Evolutionary conservation across 1,284 basidiomycete species (phyloP), one percentile per base, ranked within the genome.

Genomic region (Rhizopogon hawkerae): DNA sequence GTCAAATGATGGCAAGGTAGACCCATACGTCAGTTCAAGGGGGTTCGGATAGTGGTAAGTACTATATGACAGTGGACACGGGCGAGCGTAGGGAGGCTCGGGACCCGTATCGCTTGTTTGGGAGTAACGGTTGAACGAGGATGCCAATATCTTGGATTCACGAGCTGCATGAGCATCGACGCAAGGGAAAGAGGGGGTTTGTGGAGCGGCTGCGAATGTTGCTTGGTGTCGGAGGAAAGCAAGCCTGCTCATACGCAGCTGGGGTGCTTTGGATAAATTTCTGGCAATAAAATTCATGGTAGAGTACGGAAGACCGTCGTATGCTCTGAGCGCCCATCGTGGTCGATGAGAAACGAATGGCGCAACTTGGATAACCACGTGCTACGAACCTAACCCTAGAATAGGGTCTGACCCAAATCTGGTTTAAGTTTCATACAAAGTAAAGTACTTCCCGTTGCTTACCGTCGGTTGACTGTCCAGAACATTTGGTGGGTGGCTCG

Each of bases 1-100:
- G 55, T 91, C 80, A 59, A 92, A 91, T 13, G 79, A 71, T 0
- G 89, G 83, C 0, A 98, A 75, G 0, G 83, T 71, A 0, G 75
- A 65, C 0, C 82, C 73, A 69, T 98, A 97, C 10, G 82, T 75
- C 10, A 98, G 77, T 0, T 78, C 74, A 23, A 97, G 74, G 0
- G 87, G 79, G 1, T 67, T 58, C 0, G 69, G 54, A 56, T 88
- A 82, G 53, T 79, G 78, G 60, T 84, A 92, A 23, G 75, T 64
- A 36, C 75, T 68, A 70, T 89, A 90, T 0, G 83, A 78, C 8
- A 75, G 67, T 1, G 87, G 87, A 48, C 71, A 82, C 0, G 87
- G 87, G 11, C 86, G 78, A 0, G 83, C 82, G 58, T 90, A 90
- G 0, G 85, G 74, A 0, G 85, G 84, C 58, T 90, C 87, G 0